Evolutionary conservation across 371 early-diverging fungal species (phyloP), one percentile per base, ranked within the genome.

Genomic region (Haplosporangium sp.): DNA sequence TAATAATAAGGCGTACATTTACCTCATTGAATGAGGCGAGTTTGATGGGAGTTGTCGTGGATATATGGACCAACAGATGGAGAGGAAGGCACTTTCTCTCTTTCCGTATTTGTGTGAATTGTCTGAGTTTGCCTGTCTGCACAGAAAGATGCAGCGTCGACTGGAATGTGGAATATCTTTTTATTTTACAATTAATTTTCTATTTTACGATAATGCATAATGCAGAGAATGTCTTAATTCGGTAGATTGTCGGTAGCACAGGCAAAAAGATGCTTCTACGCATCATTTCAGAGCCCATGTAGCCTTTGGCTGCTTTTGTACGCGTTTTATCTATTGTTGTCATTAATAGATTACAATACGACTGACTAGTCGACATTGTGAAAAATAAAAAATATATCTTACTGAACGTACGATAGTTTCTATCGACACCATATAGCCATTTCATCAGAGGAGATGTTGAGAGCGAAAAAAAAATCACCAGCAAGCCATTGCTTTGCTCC

Each of bases 121-220:
- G 69, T 69, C 61, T 57, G 69, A 47, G 35, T 15, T 17, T 56
- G 10, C 63, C 19, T 53, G 56, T 61, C 40, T 65, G 60, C 53
- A 63, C 60, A 13, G 67, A 48, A 67, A 59, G 38, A 63, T 72
- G 66, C 64, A 69, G 77, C 69, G 39, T 66, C 69, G 66, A 77
- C 69, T 68, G 72, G 77, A 72, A 77, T 77, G 69, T 77, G 77
- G 77, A 77, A 77, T 77, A 8, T 44, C 27, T 66, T 58, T 42
- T 40, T 38, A 37, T 65, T 19, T 40, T 40, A 34, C 27, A 27
- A 27, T 27, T 27, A 27, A 27, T 27, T 56, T n/a, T 10, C 44
- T 4, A 53, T 37, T 20, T 20, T 9, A 15, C 9, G 62, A 37
- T 48, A 17, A 61, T n/a, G 13, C 53, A 27, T 20, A 44, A 61